These are phyloP conservation scores for Curvularia sp. DNA, from an alignment of 2,329 filamentous ascomycete genomes.

Conservation along the genomic window DNA sequence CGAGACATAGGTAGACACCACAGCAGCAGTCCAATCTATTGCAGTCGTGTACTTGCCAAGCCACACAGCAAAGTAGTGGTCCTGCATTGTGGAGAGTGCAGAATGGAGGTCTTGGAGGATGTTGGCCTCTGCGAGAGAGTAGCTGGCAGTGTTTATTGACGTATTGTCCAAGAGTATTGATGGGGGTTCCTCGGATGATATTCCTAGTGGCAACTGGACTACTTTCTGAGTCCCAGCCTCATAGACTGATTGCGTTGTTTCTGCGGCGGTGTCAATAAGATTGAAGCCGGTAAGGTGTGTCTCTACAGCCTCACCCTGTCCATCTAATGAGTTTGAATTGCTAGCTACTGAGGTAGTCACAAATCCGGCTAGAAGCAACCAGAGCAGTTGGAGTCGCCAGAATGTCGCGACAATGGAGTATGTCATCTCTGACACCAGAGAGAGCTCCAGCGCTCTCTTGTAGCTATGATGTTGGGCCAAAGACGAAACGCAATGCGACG, in stretches of 20 bases:
- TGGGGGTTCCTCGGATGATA: background rate
- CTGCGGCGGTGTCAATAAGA: background rate
- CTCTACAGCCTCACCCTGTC: conserved; percentile 15
- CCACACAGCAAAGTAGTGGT: conserved; percentile 77
- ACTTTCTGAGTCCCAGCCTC: conserved; percentile 26
- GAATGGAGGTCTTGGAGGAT: conserved; percentile 50
- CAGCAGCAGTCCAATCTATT: conserved; percentile 94
- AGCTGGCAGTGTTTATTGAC: background rate
- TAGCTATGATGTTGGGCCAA: background rate
- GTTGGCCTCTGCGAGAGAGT: conserved; percentile 18
- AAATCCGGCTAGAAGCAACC: conserved; percentile 14
- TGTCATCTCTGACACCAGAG: conserved; percentile 3
- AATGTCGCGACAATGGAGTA: conserved; percentile 9
- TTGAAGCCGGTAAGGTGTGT: background rate
- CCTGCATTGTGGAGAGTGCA: conserved; percentile 78
- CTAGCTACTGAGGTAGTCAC: conserved; percentile 15
- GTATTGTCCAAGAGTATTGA: background rate
- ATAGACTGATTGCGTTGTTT: conserved; percentile 16
- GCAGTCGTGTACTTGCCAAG: conserved; percentile 82
- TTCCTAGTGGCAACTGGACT: background rate
- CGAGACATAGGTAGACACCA: conserved; percentile 80
- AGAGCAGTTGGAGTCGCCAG: conserved; percentile 10
- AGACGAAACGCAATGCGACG: background rate
- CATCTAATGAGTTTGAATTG: conserved; percentile 3
- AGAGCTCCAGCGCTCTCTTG: background rate